Conservation (phyloP, 768 basidiomycete genomes). For the Scleroderma citrinum region DNA sequence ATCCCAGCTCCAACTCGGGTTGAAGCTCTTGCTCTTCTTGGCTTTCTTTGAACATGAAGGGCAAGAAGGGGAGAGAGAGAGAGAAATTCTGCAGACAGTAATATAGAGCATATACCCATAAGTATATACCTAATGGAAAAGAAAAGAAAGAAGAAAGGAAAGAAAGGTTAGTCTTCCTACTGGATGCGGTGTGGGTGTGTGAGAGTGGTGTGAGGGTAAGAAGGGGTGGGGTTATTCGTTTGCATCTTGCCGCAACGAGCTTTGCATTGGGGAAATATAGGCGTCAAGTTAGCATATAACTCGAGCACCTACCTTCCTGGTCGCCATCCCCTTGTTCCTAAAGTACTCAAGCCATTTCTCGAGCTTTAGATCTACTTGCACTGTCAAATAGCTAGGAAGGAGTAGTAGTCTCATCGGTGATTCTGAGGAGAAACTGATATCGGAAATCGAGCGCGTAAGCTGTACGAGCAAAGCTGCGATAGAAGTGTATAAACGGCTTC, state of each 20-base stretch:
- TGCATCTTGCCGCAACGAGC: too few relatives aligned
- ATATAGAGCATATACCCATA: too few relatives aligned
- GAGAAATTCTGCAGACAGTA: too few relatives aligned
- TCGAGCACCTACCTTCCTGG: too few relatives aligned
- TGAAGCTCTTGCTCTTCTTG: slow-evolving; percentile 17
- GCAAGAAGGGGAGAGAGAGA: slow-evolving; percentile 8
- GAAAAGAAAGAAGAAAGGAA: too few relatives aligned
- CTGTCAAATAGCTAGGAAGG: not conserved
- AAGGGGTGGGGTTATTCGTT: too few relatives aligned
- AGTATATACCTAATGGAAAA: too few relatives aligned
- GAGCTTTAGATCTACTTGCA: slow-evolving; percentile 19
- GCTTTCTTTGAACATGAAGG: slow-evolving; percentile 20
- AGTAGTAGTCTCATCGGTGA: not conserved
- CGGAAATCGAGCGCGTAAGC: slow-evolving; percentile 25
- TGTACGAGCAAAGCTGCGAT: slow-evolving; percentile 1
- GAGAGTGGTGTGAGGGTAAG: too few relatives aligned
- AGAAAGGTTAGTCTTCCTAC: too few relatives aligned
- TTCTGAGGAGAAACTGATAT: slow-evolving; percentile 9
- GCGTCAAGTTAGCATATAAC: too few relatives aligned
- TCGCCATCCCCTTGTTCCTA: slow-evolving; percentile 16
- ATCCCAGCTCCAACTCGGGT: slow-evolving; percentile 16
- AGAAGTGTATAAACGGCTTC: not conserved
- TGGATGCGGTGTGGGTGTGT: too few relatives aligned
- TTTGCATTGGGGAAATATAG: too few relatives aligned
- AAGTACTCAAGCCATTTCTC: slow-evolving; percentile 18